A percentile compares a stretch with the other conserved stretches of the same genome.
phyloP scores from a whole-genome alignment of 768 basidiomycete genomes.

The Hydnomerulius pinastri region DNA sequence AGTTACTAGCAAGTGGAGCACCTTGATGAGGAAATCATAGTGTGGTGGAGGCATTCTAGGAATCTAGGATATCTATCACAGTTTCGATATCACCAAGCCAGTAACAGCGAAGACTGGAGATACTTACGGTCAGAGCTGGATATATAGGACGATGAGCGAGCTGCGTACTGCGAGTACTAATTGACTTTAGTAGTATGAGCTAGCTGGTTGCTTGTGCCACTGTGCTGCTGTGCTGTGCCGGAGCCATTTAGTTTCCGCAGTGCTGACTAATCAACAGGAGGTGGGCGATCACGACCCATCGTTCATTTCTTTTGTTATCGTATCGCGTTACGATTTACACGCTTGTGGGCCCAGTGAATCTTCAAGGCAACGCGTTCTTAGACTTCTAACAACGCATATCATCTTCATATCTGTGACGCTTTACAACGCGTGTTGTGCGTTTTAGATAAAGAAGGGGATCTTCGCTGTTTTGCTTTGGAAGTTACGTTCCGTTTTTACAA shows the following conservation, averaged over 20 bases:
- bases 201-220: background rate
- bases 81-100: background rate
- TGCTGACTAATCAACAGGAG: constrained; percentile 16
- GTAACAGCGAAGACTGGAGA: background rate
- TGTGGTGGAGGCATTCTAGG: constrained; percentile 81
- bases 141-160: background rate
- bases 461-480: background rate
- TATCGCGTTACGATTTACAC: too few relatives aligned
- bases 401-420: background rate
- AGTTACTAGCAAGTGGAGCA: constrained; percentile 27
- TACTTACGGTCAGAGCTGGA: background rate
- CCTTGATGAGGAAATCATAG: constrained; percentile 98
- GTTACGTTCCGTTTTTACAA: background rate
- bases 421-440: background rate
- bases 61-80: constrained; percentile 38
- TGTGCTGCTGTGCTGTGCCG: too few relatives aligned
- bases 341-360: too few relatives aligned
- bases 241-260: constrained; percentile 23
- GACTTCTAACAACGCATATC: too few relatives aligned
- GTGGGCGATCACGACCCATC: background rate
- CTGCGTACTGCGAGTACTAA: background rate
- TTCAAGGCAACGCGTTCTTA: too few relatives aligned
- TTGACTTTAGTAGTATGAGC: background rate
- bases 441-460: background rate
- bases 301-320: too few relatives aligned